These are phyloP conservation scores for Oidiodendron maius DNA, from an alignment of 495 filamentous ascomycete genomes.

Conservation along the genomic window DNA sequence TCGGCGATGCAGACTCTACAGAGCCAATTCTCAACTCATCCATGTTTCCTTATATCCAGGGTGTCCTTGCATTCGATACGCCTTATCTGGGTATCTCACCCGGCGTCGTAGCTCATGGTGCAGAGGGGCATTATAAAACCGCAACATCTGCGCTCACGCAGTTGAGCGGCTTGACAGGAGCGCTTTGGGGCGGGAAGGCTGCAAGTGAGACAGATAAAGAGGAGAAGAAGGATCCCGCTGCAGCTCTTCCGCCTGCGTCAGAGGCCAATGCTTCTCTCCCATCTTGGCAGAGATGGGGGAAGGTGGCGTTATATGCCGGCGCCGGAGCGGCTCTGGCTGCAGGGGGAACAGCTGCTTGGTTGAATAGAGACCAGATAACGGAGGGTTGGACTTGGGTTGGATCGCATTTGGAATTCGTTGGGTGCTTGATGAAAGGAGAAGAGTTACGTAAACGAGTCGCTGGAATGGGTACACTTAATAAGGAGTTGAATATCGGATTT, in stretches of 20 bases:
- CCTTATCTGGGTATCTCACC: slow-evolving; percentile 89
- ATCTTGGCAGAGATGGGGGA: slow-evolving; percentile 64
- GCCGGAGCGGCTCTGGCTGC: slow-evolving; percentile 76
- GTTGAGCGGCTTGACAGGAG: slow-evolving; percentile 39
- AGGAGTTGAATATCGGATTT: slow-evolving; percentile 56
- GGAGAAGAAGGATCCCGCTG: slow-evolving; percentile 17
- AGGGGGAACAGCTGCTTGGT: slow-evolving; percentile 81
- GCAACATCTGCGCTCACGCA: slow-evolving; percentile 64
- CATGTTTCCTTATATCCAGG: slow-evolving; percentile 66
- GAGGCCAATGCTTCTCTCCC: slow-evolving; percentile 17
- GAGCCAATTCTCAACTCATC: slow-evolving; percentile 12
- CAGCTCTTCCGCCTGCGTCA: slow-evolving; percentile 38
- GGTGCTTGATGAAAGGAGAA: slow-evolving; percentile 70
- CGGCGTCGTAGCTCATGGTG: slow-evolving; percentile 81
- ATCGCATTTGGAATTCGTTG: slow-evolving; percentile 93
- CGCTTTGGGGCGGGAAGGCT: slow-evolving; percentile 22
- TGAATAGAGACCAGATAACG: slow-evolving; percentile 70
- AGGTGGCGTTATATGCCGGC: slow-evolving; percentile 76
- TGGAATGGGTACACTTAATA: slow-evolving; percentile 49
- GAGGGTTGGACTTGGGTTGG: slow-evolving; percentile 64
- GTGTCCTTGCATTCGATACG: slow-evolving; percentile 90
- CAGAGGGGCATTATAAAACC: slow-evolving; percentile 76
- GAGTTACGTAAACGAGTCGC: slow-evolving; percentile 66
- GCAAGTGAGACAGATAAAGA: slow-evolving; percentile 6
- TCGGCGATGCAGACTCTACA: slow-evolving; percentile 24